Evolutionary conservation across 805 yeast species (phyloP).

Genomic region (Yarrowia hollandica): DNA sequence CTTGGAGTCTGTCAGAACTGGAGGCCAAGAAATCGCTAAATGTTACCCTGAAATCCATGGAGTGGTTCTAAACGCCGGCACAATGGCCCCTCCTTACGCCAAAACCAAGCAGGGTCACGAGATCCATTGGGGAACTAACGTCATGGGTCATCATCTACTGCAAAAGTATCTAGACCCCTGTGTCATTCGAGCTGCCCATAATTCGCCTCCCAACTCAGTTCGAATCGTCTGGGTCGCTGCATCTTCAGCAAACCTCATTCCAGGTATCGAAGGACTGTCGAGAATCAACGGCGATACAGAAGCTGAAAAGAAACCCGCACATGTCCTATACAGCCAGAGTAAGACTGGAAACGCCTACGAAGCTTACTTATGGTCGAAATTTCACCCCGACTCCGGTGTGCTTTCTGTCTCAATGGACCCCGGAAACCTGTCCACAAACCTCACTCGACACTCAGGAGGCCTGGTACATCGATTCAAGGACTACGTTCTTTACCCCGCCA

Average conservation of each 20-base stretch:
- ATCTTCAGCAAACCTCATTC: slow-evolving; percentile 43
- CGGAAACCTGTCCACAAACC: slow-evolving; percentile 44
- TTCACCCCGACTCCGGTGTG: slow-evolving; percentile 42
- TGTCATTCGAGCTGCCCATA: slow-evolving; percentile 42
- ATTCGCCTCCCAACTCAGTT: slow-evolving; percentile 38
- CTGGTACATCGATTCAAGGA: slow-evolving; percentile 1
- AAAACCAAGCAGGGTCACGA: slow-evolving; percentile 50
- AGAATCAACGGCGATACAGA: slow-evolving; percentile 41
- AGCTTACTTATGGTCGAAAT: slow-evolving; percentile 43
- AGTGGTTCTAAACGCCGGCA: slow-evolving; percentile 50
- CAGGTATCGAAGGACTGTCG: slow-evolving; percentile 42
- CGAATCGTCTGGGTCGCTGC: slow-evolving; percentile 49
- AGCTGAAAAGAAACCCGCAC: slow-evolving; percentile 32
- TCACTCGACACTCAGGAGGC: slow-evolving; percentile 38
- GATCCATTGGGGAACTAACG: slow-evolving; percentile 50
- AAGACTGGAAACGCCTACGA: slow-evolving; percentile 47
- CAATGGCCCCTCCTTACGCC: slow-evolving; percentile 45
- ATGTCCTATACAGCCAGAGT: slow-evolving; percentile 45
- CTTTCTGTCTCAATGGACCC: slow-evolving; percentile 47
- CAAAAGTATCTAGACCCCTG: slow-evolving; percentile 46
- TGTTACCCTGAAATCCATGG: background rate
- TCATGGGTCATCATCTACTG: slow-evolving; percentile 49
- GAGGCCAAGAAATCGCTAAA: background rate
- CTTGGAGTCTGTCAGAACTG: background rate
- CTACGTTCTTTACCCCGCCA: slow-evolving; percentile 34